Evolutionary conservation across 805 yeast species (phyloP).

Genomic region (Candida mattraensis): DNA sequence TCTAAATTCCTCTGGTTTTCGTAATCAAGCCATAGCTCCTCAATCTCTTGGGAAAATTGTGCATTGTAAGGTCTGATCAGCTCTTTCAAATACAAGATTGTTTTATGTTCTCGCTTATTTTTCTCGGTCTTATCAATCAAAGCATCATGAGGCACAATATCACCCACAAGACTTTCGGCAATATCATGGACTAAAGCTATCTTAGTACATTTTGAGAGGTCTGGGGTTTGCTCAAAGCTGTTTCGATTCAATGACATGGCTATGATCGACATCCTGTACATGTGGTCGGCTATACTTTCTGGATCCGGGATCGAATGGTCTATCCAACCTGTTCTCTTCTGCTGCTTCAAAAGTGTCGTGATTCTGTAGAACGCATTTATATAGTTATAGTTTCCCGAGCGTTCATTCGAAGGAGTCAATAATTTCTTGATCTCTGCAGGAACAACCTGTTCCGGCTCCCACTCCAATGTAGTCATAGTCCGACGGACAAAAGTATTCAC

Average conservation of each 20-base stretch:
- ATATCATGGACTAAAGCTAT: conserved; percentile 91
- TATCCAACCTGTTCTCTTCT: conserved; percentile 92
- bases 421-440: conserved; percentile 38
- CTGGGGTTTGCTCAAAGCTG: conserved; percentile 31
- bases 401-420: conserved; percentile 20
- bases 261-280: conserved; percentile 90
- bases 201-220: conserved; percentile 70
- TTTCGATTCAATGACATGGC: conserved; percentile 60
- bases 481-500: no score
- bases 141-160: conserved; percentile 80
- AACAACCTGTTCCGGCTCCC: conserved; percentile 47
- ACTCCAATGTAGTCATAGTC: conserved; percentile 27
- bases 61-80: conserved; percentile 66
- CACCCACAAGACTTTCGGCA: conserved; percentile 93
- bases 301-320: conserved; percentile 58
- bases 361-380: conserved; percentile 50
- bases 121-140: conserved; percentile 72
- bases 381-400: conserved; percentile 25
- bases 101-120: conserved; percentile 72
- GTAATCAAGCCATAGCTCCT: conserved; percentile 81
- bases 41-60: conserved; percentile 60
- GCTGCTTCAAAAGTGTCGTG: conserved; percentile 69
- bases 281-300: conserved; percentile 87
- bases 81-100: conserved; percentile 65
- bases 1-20: conserved; percentile 80